These are phyloP conservation scores for Pelargonium fulgidum DNA, from an alignment of 441 rosid genomes.

Conservation along the genomic window DNA sequence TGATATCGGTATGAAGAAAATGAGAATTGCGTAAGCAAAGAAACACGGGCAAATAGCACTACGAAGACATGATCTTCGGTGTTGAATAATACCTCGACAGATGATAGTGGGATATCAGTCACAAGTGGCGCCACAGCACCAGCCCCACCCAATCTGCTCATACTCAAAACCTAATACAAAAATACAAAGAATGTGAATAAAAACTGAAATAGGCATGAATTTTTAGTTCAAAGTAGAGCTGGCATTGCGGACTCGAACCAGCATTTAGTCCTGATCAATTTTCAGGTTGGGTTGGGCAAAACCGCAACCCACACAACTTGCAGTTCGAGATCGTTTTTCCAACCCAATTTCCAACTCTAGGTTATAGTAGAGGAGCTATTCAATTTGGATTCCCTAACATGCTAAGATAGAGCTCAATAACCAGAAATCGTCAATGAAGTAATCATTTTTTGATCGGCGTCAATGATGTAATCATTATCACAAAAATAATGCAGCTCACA, in stretches of 20 bases:
- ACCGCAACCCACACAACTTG: too few species aligned
- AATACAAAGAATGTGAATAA: slow-evolving; percentile 18
- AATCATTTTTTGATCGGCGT: too few species aligned
- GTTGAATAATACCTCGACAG: slow-evolving; percentile 62
- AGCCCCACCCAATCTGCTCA: slow-evolving; percentile 96
- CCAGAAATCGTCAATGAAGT: neutral
- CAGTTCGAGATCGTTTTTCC: too few species aligned
- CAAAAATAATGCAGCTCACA: neutral
- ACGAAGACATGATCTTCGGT: neutral
- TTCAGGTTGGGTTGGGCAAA: too few species aligned
- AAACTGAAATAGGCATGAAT: neutral
- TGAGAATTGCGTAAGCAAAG: slow-evolving; percentile 6
- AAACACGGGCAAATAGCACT: neutral
- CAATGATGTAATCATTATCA: neutral
- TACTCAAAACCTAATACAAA: slow-evolving; percentile 77
- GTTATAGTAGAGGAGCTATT: neutral
- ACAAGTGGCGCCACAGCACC: slow-evolving; percentile 99
- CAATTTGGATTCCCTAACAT: neutral
- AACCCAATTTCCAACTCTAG: neutral
- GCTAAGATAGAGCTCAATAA: neutral
- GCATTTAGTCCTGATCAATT: too few species aligned
- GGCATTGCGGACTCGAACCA: too few species aligned
- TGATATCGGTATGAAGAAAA: slow-evolving; percentile 15
- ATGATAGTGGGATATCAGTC: slow-evolving; percentile 78
- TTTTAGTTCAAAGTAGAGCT: slow-evolving; percentile 4